A percentile compares a stretch with the other conserved stretches of the same genome.
phyloP scores from a whole-genome alignment of 805 yeast genomes.

The Starmerella apis region DNA sequence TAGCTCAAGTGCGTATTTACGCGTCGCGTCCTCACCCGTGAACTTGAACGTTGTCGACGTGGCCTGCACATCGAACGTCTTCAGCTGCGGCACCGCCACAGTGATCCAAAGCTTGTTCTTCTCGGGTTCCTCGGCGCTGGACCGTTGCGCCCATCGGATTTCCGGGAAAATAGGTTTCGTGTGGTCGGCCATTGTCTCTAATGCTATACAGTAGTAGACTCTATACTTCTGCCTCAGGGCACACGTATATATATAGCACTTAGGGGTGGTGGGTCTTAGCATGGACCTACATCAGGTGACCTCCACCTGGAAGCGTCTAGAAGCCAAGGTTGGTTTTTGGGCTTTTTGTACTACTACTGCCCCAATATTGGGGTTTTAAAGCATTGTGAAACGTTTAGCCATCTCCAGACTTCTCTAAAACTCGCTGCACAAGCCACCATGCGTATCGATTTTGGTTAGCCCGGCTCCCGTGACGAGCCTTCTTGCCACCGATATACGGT shows the following conservation, averaged over 20 bases:
- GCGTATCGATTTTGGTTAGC: no score
- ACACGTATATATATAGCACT: not conserved
- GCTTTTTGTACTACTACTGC: not conserved
- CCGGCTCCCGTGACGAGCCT: not conserved
- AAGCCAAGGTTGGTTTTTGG: not conserved
- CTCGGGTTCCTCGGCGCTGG: slow-evolving; percentile 55
- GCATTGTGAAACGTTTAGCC: no score
- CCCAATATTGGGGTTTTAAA: no score
- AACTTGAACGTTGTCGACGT: slow-evolving; percentile 47
- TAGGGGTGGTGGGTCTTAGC: not conserved
- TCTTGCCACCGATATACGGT: not conserved
- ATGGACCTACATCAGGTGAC: not conserved
- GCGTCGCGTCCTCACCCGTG: slow-evolving; percentile 37
- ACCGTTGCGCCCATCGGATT: slow-evolving; percentile 96
- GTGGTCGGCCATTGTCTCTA: not conserved
- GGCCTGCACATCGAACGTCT: slow-evolving; percentile 50
- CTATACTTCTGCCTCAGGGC: not conserved
- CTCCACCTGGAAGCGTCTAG: slow-evolving; percentile 2
- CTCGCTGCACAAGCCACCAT: no score
- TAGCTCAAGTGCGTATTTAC: slow-evolving; percentile 50
- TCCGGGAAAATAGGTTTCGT: slow-evolving; percentile 30
- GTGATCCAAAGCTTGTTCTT: slow-evolving; percentile 73
- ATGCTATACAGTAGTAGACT: not conserved
- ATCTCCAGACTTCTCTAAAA: no score
- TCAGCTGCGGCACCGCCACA: slow-evolving; percentile 60